phyloP scores from a whole-genome alignment of 257 asterid genomes.

The Henckelia pumila region DNA sequence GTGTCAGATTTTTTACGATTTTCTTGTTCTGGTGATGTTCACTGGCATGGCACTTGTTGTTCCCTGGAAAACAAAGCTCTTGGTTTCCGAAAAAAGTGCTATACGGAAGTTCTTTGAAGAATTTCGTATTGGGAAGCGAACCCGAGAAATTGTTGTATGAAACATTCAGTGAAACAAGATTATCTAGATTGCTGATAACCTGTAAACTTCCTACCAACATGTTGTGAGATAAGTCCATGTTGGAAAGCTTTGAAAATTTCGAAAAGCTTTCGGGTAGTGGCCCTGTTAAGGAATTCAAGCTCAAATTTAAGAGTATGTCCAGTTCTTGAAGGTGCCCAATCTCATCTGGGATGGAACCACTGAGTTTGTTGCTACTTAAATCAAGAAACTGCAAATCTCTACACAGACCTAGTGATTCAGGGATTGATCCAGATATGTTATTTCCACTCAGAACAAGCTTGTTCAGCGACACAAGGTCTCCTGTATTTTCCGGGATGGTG shows the following conservation, averaged over 20 bases:
- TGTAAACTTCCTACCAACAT: constrained; percentile 58
- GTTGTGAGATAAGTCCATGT: constrained; percentile 70
- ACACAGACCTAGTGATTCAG: constrained; percentile 54
- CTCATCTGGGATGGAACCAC: constrained; percentile 56
- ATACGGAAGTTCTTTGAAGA: constrained; percentile 53
- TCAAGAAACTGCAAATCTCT: constrained; percentile 64
- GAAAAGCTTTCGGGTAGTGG: constrained; percentile 59
- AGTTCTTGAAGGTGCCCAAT: constrained; percentile 51
- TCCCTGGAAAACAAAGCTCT: constrained; percentile 44
- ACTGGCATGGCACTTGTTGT: constrained; percentile 33
- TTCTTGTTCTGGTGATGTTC: constrained; percentile 33
- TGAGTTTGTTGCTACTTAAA: constrained; percentile 50
- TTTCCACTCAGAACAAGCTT: constrained; percentile 58
- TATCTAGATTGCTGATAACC: constrained; percentile 50
- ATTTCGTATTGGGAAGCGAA: constrained; percentile 46
- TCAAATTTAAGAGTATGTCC: constrained; percentile 63
- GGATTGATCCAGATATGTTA: constrained; percentile 45
- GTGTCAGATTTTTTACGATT: constrained; percentile 38
- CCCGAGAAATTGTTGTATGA: constrained; percentile 70
- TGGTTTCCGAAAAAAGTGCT: constrained; percentile 52
- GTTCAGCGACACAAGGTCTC: constrained; percentile 54
- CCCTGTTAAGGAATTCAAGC: constrained; percentile 50
- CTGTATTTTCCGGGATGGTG: constrained; percentile 47
- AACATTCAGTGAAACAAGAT: constrained; percentile 65
- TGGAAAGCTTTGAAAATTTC: constrained; percentile 61